phyloP scores from a whole-genome alignment of 2,329 filamentous ascomycete species.

The Botryosphaeria dothidea region DNA sequence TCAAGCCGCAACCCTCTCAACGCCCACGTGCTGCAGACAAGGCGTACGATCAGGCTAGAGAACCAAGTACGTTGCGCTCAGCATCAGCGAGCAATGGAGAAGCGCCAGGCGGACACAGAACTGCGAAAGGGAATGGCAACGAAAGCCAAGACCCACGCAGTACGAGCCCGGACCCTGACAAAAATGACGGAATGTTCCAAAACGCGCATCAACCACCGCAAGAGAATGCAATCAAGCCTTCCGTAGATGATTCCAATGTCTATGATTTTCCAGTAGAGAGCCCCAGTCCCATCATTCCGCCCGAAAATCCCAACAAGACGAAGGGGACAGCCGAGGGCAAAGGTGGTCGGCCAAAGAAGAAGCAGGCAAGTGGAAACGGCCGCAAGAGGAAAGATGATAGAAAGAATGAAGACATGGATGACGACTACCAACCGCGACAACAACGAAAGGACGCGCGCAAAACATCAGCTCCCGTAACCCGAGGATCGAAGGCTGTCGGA shows the following conservation, averaged over 20 bases:
- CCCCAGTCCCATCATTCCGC: neutral
- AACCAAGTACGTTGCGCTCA: too few species aligned
- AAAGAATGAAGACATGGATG: neutral
- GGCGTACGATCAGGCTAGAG: too few species aligned
- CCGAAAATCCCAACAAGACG: neutral
- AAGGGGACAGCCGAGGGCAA: slow-evolving; percentile 9
- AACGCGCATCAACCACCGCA: neutral
- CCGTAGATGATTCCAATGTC: neutral
- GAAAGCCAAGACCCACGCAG: too few species aligned
- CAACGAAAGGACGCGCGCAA: neutral
- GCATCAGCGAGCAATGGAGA: too few species aligned
- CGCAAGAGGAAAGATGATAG: neutral
- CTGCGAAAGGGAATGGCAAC: too few species aligned
- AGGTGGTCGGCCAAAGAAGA: neutral
- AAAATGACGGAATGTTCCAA: neutral
- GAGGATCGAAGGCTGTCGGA: neutral
- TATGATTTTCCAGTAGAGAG: slow-evolving; percentile 22
- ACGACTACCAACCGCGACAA: neutral
- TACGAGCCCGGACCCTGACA: too few species aligned
- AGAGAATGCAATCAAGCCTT: neutral
- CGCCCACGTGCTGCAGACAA: too few species aligned
- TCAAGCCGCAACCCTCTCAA: too few species aligned
- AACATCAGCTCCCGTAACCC: neutral
- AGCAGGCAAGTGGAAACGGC: neutral
- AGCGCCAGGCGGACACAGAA: too few species aligned